phyloP scores from a whole-genome alignment of 2,329 filamentous ascomycete species.

The Nannizziopsis barbatae region DNA sequence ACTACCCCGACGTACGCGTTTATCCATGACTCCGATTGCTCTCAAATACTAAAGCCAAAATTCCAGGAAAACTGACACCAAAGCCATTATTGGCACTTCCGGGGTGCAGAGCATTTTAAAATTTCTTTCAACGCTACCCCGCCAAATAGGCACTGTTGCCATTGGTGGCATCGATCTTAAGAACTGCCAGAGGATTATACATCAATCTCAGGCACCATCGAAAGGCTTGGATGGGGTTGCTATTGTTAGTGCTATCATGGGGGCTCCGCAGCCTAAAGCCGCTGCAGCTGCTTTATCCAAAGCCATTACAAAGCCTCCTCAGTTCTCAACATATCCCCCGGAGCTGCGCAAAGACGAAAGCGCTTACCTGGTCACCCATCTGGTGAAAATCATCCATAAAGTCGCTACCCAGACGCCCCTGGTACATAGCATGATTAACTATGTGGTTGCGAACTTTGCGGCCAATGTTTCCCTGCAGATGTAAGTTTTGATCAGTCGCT shows the following conservation, averaged over 20 bases:
- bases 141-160: constrained; percentile 50
- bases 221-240: constrained; percentile 70
- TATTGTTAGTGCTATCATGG: constrained; percentile 80
- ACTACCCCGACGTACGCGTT: constrained; percentile 61
- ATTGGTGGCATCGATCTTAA: constrained; percentile 77
- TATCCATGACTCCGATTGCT: not conserved
- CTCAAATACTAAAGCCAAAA: constrained; percentile 7
- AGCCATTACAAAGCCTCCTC: constrained; percentile 40
- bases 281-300: constrained; percentile 50
- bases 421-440: constrained; percentile 94
- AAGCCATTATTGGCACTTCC: constrained; percentile 62
- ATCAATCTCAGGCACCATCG: constrained; percentile 48
- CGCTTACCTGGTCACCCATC: constrained; percentile 24
- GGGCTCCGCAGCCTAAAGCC: constrained; percentile 53
- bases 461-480: constrained; percentile 79
- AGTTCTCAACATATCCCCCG: constrained; percentile 25
- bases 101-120: constrained; percentile 58
- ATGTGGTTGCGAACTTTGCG: constrained; percentile 89
- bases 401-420: constrained; percentile 58
- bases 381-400: constrained; percentile 44
- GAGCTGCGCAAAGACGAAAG: constrained; percentile 22
- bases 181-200: constrained; percentile 64
- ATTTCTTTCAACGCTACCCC: constrained; percentile 42
- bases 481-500: constrained; percentile 21
- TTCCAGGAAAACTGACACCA: constrained; percentile 70